These are phyloP conservation scores for Scleromitrula shiraiana DNA, from an alignment of 2,329 filamentous ascomycete species.

Conservation along the genomic window DNA sequence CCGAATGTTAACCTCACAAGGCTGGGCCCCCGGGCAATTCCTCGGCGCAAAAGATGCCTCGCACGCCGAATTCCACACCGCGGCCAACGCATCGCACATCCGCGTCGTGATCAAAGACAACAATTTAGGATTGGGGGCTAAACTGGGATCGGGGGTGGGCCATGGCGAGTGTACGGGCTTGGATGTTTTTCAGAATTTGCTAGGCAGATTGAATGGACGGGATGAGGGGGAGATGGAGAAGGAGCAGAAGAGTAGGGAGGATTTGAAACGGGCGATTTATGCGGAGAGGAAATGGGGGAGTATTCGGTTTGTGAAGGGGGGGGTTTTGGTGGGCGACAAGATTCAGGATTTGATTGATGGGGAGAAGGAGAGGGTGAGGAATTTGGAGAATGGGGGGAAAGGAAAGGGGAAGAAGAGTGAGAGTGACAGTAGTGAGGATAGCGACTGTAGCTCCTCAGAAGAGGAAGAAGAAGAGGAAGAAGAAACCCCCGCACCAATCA, in stretches of 20 bases:
- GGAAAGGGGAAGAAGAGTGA: neutral
- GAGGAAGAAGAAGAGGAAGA: conserved; percentile 8
- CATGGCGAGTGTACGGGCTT: conserved; percentile 74
- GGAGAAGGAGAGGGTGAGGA: conserved; percentile 28
- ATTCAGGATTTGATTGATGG: conserved; percentile 39
- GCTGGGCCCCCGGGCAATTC: conserved; percentile 80
- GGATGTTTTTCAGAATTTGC: conserved; percentile 74
- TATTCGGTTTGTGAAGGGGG: conserved; percentile 84
- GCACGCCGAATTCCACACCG: conserved; percentile 69
- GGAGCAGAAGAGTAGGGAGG: conserved; percentile 59
- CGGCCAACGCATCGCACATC: conserved; percentile 78
- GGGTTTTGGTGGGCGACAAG: conserved; percentile 54
- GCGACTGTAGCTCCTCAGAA: neutral
- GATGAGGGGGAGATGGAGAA: conserved; percentile 63
- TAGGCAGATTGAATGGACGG: conserved; percentile 86
- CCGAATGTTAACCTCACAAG: conserved; percentile 77
- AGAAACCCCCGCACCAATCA: conserved; percentile 2
- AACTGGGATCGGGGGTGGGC: conserved; percentile 56
- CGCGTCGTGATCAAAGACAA: conserved; percentile 83
- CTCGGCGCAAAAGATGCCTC: conserved; percentile 71
- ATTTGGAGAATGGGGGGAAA: conserved; percentile 23
- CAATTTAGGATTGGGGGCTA: conserved; percentile 80
- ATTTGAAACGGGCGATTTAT: conserved; percentile 65
- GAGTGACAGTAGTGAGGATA: conserved; percentile 10
- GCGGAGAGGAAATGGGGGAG: conserved; percentile 67